Evolutionary conservation across 768 basidiomycete genomes (phyloP).

Genomic region (Tremella yokohamensis): DNA sequence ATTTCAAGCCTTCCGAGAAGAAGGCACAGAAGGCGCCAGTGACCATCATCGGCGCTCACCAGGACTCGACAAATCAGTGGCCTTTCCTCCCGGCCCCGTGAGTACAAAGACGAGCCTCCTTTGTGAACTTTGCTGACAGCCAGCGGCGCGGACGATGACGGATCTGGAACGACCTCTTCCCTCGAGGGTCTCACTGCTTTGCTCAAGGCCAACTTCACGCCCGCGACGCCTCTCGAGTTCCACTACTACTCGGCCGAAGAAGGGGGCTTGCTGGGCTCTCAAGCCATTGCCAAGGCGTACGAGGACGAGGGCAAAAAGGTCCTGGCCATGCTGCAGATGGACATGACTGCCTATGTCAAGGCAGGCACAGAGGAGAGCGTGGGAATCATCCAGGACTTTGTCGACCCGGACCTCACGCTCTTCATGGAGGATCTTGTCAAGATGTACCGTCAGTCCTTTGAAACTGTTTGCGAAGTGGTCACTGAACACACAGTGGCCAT

Average conservation of each 20-base stretch:
- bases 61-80: conserved; percentile 53
- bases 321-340: conserved; percentile 77
- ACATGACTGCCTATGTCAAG: conserved; percentile 71
- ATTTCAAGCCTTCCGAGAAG: conserved; percentile 55
- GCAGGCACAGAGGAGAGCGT: conserved; percentile 68
- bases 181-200: conserved; percentile 50
- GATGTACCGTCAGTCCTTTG: conserved; percentile 56
- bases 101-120: conserved; percentile 9
- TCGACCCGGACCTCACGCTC: conserved; percentile 66
- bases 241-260: conserved; percentile 54
- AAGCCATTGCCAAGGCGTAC: conserved; percentile 79
- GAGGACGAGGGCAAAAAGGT: conserved; percentile 63
- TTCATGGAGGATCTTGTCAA: conserved; percentile 76
- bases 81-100: conserved; percentile 54
- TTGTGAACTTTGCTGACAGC: background rate
- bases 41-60: conserved; percentile 51
- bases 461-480: background rate
- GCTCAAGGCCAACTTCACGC: conserved; percentile 42
- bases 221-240: conserved; percentile 51
- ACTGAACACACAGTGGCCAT: conserved; percentile 59
- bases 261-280: conserved; percentile 63
- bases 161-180: conserved; percentile 49
- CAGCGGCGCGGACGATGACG: conserved; percentile 54
- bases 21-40: conserved; percentile 58
- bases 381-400: conserved; percentile 73